Evolutionary conservation across 352 stramenopile species (phyloP).

Genomic region (Pythium grandisporangium): DNA sequence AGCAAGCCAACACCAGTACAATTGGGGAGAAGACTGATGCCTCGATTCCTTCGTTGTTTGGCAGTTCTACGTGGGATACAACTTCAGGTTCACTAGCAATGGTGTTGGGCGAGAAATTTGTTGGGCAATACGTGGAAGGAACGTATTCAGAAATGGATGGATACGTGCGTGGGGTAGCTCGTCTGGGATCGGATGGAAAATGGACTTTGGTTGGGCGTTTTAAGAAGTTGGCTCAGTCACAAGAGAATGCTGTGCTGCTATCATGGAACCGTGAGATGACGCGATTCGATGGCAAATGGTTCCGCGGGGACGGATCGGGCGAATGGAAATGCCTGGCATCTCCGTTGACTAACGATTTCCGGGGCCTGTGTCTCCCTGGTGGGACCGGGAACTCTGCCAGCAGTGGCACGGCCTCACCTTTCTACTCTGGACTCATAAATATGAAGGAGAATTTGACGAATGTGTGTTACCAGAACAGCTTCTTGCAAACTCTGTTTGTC

Average conservation of each 20-base stretch:
- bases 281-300: slow-evolving; percentile 81
- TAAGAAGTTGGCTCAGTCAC: slow-evolving; percentile 55
- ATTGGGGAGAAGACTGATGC: too few relatives aligned
- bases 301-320: slow-evolving; percentile 69
- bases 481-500: slow-evolving; percentile 83
- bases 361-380: slow-evolving; percentile 38
- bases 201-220: slow-evolving; percentile 68
- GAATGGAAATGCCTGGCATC: slow-evolving; percentile 67
- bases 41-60: neutral
- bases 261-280: slow-evolving; percentile 44
- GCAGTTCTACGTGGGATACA: slow-evolving; percentile 67
- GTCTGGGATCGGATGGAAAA: slow-evolving; percentile 27
- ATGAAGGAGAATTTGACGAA: slow-evolving; percentile 88
- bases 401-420: slow-evolving; percentile 37
- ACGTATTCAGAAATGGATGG: slow-evolving; percentile 68
- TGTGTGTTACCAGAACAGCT: slow-evolving; percentile 89
- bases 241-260: slow-evolving; percentile 62
- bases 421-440: slow-evolving; percentile 81
- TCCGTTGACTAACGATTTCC: slow-evolving; percentile 45
- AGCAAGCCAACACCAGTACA: too few relatives aligned
- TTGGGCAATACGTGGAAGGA: slow-evolving; percentile 64
- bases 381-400: slow-evolving; percentile 16
- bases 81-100: slow-evolving; percentile 52
- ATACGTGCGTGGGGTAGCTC: slow-evolving; percentile 42
- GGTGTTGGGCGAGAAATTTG: slow-evolving; percentile 24